phyloP scores from a whole-genome alignment of 2,329 filamentous ascomycete species.

The Phoma herbarum region DNA sequence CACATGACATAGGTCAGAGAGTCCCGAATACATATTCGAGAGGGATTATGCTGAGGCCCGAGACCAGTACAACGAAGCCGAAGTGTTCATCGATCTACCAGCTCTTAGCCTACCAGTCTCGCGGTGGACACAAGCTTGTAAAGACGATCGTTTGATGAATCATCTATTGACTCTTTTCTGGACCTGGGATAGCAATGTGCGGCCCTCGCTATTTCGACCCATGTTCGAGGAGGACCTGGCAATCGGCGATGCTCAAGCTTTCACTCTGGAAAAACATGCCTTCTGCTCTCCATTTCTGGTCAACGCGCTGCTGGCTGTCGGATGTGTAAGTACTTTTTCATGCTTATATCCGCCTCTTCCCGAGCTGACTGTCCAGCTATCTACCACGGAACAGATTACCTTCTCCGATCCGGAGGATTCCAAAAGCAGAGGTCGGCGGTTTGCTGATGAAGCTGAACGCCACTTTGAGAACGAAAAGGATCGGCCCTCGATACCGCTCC shows the following conservation, averaged over 20 bases:
- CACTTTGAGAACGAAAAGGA: too few species aligned
- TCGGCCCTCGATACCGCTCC: too few species aligned
- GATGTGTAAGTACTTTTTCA: too few species aligned
- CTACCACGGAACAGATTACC: too few species aligned
- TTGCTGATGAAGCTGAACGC: too few species aligned
- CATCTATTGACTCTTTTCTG: conserved; percentile 1
- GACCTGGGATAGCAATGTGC: conserved; percentile 1
- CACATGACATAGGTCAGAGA: neutral
- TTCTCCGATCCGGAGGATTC: too few species aligned
- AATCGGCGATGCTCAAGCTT: neutral
- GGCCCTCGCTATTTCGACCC: neutral
- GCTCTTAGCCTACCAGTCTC: neutral
- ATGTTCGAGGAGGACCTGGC: conserved; percentile 4
- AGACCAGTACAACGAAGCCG: neutral
- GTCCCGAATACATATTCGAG: neutral
- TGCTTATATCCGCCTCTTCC: too few species aligned
- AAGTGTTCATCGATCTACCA: neutral
- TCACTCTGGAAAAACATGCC: neutral
- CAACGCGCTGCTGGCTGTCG: too few species aligned
- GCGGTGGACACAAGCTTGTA: neutral
- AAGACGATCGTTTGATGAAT: neutral
- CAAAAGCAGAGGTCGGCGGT: too few species aligned
- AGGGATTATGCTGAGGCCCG: neutral
- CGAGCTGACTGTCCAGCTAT: too few species aligned
- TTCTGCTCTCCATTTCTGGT: too few species aligned